Percentiles rank a stretch among this genome's conserved stretches.
Conservation (phyloP, 768 basidiomycete species). For the Gautieria morchelliformis region DNA sequence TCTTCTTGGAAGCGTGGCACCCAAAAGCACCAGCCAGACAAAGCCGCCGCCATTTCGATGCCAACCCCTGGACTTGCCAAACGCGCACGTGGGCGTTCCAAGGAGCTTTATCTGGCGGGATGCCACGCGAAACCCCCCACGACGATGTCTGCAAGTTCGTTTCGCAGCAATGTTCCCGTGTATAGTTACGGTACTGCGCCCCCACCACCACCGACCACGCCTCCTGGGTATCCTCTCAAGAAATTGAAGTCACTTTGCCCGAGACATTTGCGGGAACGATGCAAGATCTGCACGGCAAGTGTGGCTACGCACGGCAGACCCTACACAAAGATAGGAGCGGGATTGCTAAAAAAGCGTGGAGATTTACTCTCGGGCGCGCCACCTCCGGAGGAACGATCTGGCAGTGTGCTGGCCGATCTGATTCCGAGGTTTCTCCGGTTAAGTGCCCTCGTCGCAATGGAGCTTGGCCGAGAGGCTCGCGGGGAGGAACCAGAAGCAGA, state of each 20-base stretch:
- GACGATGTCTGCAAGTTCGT: neutral
- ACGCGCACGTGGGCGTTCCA: constrained; percentile 12
- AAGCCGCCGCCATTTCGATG: neutral
- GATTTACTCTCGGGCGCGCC: neutral
- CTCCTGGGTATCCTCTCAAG: constrained; percentile 3
- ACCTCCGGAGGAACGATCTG: neutral
- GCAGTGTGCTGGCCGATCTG: constrained; percentile 12
- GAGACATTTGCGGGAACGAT: neutral
- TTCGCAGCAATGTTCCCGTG: neutral
- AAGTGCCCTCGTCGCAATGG: constrained; percentile 69
- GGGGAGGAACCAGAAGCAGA: constrained; percentile 34
- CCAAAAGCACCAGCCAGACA: neutral
- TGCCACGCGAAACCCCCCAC: neutral
- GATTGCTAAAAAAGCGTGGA: neutral
- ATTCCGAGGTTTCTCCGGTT: constrained; percentile 56
- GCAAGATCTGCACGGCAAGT: neutral
- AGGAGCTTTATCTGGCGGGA: constrained; percentile 12
- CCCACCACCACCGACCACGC: neutral
- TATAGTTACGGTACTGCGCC: neutral
- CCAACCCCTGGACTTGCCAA: neutral
- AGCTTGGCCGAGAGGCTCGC: constrained; percentile 62
- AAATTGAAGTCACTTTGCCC: constrained; percentile 7
- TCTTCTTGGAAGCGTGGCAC: neutral
- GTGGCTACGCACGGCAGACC: neutral
- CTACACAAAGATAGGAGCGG: constrained; percentile 1